phyloP scores from a whole-genome alignment of 768 basidiomycete genomes.

The Pleurotus pulmonarius region DNA sequence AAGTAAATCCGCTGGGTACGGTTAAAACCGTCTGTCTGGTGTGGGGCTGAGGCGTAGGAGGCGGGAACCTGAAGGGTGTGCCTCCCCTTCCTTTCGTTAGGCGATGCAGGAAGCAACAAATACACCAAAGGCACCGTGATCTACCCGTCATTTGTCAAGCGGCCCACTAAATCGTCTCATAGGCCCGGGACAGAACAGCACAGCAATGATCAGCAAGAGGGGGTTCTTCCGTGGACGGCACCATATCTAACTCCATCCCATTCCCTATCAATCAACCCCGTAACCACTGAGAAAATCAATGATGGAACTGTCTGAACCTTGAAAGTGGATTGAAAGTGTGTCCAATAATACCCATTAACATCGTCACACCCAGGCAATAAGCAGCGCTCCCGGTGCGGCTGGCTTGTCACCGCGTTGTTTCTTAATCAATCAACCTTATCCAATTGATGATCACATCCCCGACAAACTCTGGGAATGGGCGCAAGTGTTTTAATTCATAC shows the following conservation, averaged over 20 bases:
- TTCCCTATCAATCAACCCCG: not conserved
- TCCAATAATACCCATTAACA: too few relatives aligned
- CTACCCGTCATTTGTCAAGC: not conserved
- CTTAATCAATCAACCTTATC: too few relatives aligned
- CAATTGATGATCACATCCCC: too few relatives aligned
- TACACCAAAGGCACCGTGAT: not conserved
- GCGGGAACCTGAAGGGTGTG: not conserved
- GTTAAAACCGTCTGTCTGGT: not conserved
- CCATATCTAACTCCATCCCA: not conserved
- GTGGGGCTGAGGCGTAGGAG: not conserved
- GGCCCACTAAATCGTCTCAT: not conserved
- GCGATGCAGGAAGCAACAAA: conserved; percentile 5
- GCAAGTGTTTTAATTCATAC: too few relatives aligned
- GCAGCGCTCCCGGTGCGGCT: too few relatives aligned
- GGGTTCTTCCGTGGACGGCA: conserved; percentile 4
- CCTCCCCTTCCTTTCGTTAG: not conserved
- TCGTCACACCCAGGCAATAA: too few relatives aligned
- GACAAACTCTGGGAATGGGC: too few relatives aligned
- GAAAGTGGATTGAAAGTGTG: too few relatives aligned
- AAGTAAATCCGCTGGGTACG: conserved; percentile 3
- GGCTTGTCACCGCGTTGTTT: too few relatives aligned
- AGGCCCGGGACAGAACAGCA: not conserved
- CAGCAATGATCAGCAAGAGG: conserved; percentile 7
- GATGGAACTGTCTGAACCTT: not conserved
- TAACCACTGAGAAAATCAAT: not conserved